Evolutionary conservation across 192 early-diverging fungal species (phyloP).

Genomic region (Chytriomyces sp.): DNA sequence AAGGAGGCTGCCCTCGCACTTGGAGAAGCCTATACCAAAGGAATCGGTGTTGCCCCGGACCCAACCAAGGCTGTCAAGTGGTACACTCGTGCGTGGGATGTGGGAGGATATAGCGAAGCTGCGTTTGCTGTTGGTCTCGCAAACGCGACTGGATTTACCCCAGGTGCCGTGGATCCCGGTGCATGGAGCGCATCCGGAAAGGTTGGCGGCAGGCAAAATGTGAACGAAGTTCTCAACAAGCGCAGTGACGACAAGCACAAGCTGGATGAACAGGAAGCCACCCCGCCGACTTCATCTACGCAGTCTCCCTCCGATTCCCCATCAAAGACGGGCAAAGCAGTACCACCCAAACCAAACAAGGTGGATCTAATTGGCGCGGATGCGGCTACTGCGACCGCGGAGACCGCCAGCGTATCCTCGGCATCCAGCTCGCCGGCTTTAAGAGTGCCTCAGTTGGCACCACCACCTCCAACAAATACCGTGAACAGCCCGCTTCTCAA

Average conservation of each 20-base stretch:
- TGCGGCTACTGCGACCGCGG: neutral
- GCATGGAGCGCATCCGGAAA: conserved; percentile 4
- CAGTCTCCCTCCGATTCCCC: conserved; percentile 11
- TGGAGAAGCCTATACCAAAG: conserved; percentile 31
- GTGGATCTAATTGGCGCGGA: conserved; percentile 6
- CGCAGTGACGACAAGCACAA: conserved; percentile 1
- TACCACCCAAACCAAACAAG: neutral
- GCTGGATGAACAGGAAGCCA: neutral
- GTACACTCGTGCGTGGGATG: conserved; percentile 39
- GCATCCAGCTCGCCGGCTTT: neutral
- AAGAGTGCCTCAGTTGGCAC: neutral
- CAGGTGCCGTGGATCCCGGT: conserved; percentile 31
- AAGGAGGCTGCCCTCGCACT: conserved; percentile 36
- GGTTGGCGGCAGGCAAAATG: conserved; percentile 8
- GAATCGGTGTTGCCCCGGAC: conserved; percentile 32
- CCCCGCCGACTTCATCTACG: neutral
- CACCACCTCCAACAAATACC: conserved; percentile 13
- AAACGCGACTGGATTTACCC: conserved; percentile 34
- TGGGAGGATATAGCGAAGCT: conserved; percentile 31
- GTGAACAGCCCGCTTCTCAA: conserved; percentile 22
- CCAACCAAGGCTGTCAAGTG: conserved; percentile 37
- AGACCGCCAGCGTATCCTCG: neutral
- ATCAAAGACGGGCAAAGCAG: neutral
- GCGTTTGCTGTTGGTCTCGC: conserved; percentile 35
- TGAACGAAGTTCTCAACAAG: conserved; percentile 25